A percentile compares a stretch with the other conserved stretches of the same genome.
These are phyloP conservation scores for Cyclotella kingstonii DNA, from an alignment of 108 stramenopile genomes.

Conservation along the genomic window DNA sequence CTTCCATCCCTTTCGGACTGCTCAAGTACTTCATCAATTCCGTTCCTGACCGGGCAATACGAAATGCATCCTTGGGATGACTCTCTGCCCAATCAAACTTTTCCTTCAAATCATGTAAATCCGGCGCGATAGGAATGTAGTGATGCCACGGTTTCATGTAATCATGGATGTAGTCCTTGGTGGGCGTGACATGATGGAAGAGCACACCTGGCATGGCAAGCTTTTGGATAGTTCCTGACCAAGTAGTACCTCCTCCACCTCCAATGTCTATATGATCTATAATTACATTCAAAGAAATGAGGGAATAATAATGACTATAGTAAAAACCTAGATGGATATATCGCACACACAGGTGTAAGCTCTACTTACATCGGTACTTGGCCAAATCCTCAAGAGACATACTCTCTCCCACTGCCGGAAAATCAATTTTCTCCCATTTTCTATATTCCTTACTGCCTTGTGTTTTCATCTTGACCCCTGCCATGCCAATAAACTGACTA, in stretches of 20 bases:
- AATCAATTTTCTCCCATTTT: conserved; percentile 11
- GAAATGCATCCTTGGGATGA: conserved; percentile 19
- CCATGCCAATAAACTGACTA: conserved; percentile 1
- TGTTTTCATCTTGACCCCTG: neutral
- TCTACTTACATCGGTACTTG: conserved; percentile 9
- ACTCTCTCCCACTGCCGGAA: conserved; percentile 18
- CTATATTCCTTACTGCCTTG: conserved; percentile 7
- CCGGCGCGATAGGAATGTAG: conserved; percentile 27
- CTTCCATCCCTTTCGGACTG: conserved; percentile 14
- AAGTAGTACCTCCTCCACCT: conserved; percentile 35
- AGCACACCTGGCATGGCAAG: conserved; percentile 36
- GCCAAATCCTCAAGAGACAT: conserved; percentile 10
- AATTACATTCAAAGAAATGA: neutral
- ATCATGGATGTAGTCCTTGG: conserved; percentile 30
- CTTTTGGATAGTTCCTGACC: conserved; percentile 33
- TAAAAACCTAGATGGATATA: neutral
- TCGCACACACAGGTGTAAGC: no score
- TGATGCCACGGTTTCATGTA: conserved; percentile 20
- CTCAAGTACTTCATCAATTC: conserved; percentile 12
- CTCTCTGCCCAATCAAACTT: conserved; percentile 43
- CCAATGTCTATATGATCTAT: conserved; percentile 33
- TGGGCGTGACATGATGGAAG: conserved; percentile 32
- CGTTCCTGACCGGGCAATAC: conserved; percentile 14
- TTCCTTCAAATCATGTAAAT: conserved; percentile 25
- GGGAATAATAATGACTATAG: neutral